phyloP scores from a whole-genome alignment of 2,329 filamentous ascomycete species.

The Teratosphaeria nubilosa region DNA sequence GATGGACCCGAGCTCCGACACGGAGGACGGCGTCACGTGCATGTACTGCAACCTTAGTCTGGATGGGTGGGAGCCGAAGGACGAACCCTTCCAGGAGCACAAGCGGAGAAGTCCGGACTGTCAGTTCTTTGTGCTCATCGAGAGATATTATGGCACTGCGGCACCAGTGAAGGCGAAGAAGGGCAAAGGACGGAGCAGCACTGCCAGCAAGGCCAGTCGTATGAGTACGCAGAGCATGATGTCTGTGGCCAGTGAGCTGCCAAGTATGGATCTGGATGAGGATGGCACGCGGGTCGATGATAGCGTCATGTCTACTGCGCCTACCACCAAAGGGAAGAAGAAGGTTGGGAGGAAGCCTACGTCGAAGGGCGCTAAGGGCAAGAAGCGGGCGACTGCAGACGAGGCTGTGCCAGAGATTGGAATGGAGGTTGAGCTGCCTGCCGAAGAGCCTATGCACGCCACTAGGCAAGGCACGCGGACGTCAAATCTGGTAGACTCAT shows the following conservation, averaged over 20 bases:
- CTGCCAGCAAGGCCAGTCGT: slow-evolving; percentile 54
- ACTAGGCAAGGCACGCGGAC: slow-evolving; percentile 11
- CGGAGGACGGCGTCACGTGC: slow-evolving; percentile 79
- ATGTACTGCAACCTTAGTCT: slow-evolving; percentile 81
- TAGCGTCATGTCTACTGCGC: slow-evolving; percentile 41
- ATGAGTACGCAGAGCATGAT: slow-evolving; percentile 25
- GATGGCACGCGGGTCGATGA: slow-evolving; percentile 40
- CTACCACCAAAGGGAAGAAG: slow-evolving; percentile 31
- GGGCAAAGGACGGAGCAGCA: slow-evolving; percentile 42
- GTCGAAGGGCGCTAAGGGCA: slow-evolving; percentile 34
- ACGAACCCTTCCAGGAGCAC: slow-evolving; percentile 89
- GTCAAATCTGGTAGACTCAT: slow-evolving; percentile 21
- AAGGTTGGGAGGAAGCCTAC: slow-evolving; percentile 33
- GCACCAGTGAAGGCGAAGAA: slow-evolving; percentile 21
- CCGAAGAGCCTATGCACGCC: slow-evolving; percentile 4
- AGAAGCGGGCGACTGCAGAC: slow-evolving; percentile 15
- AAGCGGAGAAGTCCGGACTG: slow-evolving; percentile 68
- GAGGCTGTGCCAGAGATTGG: slow-evolving; percentile 2
- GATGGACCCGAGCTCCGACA: slow-evolving; percentile 72
- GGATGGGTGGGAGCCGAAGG: slow-evolving; percentile 88
- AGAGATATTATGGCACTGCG: slow-evolving; percentile 25
- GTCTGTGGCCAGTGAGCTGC: slow-evolving; percentile 10
- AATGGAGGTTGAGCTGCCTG: not conserved
- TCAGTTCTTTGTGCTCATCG: slow-evolving; percentile 66
- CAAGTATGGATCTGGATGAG: slow-evolving; percentile 4